These are phyloP conservation scores for Ustilago bromivora DNA, from an alignment of 1,284 basidiomycete species.

Conservation along the genomic window DNA sequence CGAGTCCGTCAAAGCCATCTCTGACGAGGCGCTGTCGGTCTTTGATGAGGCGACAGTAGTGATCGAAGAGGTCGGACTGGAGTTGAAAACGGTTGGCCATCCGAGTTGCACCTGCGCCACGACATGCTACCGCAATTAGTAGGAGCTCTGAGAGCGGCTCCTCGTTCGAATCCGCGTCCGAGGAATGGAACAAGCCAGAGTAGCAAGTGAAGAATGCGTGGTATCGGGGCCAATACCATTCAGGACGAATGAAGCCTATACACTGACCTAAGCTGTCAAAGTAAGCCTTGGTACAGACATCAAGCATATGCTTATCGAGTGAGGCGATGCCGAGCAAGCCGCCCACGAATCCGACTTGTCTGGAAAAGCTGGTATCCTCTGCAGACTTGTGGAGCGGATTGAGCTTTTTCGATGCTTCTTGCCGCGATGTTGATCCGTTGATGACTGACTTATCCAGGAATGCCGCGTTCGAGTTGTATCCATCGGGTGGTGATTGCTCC, in stretches of 20 bases:
- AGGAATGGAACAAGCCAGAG: slow-evolving; percentile 11
- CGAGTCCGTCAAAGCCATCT: slow-evolving; percentile 35
- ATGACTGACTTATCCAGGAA: slow-evolving; percentile 13
- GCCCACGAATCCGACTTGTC: slow-evolving; percentile 38
- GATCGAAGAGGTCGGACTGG: slow-evolving; percentile 25
- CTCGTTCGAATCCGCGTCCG: background rate
- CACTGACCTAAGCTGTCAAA: slow-evolving; percentile 36
- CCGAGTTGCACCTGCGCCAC: slow-evolving; percentile 20
- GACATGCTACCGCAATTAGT: slow-evolving; percentile 33
- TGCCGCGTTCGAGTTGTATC: slow-evolving; percentile 12
- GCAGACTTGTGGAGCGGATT: slow-evolving; percentile 30
- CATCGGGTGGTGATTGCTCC: slow-evolving; percentile 19
- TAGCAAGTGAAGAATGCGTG: slow-evolving; percentile 35
- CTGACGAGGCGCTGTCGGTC: slow-evolving; percentile 33
- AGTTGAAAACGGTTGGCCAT: slow-evolving; percentile 44
- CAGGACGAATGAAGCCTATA: slow-evolving; percentile 40
- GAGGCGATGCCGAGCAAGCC: slow-evolving; percentile 37
- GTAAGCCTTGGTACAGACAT: slow-evolving; percentile 31
- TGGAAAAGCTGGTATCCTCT: background rate
- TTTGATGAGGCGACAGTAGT: slow-evolving; percentile 36
- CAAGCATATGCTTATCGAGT: slow-evolving; percentile 38
- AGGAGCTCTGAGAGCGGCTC: slow-evolving; percentile 40
- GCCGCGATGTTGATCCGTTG: background rate
- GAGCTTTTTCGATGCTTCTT: slow-evolving; percentile 5
- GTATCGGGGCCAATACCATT: slow-evolving; percentile 46